A percentile compares a stretch with the other conserved stretches of the same genome.
phyloP scores from a whole-genome alignment of 352 stramenopile species.

The Blastocystis sp. region DNA sequence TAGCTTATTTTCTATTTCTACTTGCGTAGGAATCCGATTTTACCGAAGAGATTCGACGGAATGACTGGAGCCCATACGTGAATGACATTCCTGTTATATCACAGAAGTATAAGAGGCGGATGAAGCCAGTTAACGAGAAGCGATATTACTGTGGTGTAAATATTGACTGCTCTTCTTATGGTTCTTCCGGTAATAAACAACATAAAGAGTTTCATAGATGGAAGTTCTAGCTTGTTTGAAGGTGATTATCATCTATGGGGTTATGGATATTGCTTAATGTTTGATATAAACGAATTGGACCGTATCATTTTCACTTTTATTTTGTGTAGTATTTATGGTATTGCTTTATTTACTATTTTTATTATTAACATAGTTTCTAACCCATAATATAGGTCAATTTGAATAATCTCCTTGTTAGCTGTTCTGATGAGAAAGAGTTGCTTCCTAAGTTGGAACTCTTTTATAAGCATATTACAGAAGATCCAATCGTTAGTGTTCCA shows the following conservation, averaged over 20 bases:
- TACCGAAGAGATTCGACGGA: neutral
- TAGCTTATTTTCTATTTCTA: neutral
- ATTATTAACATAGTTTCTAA: too few species aligned
- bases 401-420: neutral
- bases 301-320: neutral
- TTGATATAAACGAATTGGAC: neutral
- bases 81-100: conserved; percentile 27
- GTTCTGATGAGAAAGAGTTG: neutral
- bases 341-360: too few species aligned
- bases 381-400: neutral
- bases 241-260: neutral
- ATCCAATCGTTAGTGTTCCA: neutral
- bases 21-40: conserved; percentile 31
- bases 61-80: neutral
- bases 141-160: conserved; percentile 52
- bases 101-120: neutral
- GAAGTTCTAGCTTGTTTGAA: neutral
- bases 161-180: conserved; percentile 41
- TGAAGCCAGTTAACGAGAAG: conserved; percentile 26
- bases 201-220: neutral
- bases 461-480: neutral
- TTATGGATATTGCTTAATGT: neutral
- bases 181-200: neutral
- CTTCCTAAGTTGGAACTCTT: neutral
- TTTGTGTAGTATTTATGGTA: neutral